These are phyloP conservation scores for Acer campestre DNA, from an alignment of 345 rosid genomes.

Conservation along the genomic window DNA sequence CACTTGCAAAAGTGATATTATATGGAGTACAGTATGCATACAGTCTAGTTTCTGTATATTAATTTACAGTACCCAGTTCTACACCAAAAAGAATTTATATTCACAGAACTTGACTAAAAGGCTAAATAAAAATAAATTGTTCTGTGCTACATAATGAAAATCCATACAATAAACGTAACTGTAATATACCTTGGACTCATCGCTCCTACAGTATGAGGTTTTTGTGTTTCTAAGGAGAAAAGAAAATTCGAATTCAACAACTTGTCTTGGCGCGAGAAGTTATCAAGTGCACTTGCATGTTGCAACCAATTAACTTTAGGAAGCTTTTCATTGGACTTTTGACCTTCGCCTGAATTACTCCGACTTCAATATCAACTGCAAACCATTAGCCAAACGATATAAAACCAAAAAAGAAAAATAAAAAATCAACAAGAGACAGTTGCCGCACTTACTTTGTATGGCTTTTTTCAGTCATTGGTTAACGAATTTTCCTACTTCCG, in stretches of 20 bases:
- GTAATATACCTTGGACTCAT: conserved; percentile 52
- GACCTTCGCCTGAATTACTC: conserved; percentile 39
- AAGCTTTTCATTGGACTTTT: conserved; percentile 37
- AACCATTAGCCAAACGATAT: conserved; percentile 20
- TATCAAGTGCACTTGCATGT: conserved; percentile 49
- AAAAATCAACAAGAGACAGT: conserved; percentile 8
- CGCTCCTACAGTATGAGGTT: conserved; percentile 44
- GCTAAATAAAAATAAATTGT: conserved; percentile 12
- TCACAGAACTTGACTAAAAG: background rate
- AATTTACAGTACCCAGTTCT: background rate
- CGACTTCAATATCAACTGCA: conserved; percentile 36
- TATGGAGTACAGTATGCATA: background rate
- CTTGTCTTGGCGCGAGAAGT: conserved; percentile 43
- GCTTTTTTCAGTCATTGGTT: conserved; percentile 37
- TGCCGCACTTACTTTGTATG: conserved; percentile 39
- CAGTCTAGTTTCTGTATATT: background rate
- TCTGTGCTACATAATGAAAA: background rate
- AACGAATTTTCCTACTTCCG: conserved; percentile 21
- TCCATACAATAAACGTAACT: background rate
- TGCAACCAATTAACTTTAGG: conserved; percentile 80
- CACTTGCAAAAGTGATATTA: background rate
- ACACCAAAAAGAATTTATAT: conserved; percentile 1
- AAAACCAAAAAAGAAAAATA: background rate
- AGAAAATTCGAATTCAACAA: conserved; percentile 65
- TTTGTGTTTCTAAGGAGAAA: conserved; percentile 68